A percentile compares a stretch with the other conserved stretches of the same genome.
Evolutionary conservation across 129 eudicot species (phyloP).

Genomic region (Apium graveolens): DNA sequence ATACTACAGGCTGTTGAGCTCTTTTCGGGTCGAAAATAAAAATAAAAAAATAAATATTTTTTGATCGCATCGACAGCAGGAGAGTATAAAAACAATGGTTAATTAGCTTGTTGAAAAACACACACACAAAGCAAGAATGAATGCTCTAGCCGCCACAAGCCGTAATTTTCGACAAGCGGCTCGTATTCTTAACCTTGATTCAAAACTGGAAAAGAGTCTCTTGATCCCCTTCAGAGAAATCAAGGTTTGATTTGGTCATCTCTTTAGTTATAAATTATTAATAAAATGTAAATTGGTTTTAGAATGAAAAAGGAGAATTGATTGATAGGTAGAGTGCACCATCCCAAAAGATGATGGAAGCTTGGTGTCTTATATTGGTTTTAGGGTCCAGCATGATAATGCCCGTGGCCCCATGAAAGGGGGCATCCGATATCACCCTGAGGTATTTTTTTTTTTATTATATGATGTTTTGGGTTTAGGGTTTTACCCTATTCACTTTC

Average conservation of each 20-base stretch:
- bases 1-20: too few species aligned
- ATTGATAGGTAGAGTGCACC: conserved; percentile 60
- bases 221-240: conserved; percentile 75
- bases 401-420: conserved; percentile 88
- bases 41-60: too few species aligned
- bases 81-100: too few species aligned
- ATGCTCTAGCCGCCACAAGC: conserved; percentile 71
- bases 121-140: too few species aligned
- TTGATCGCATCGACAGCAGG: too few species aligned
- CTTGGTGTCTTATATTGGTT: conserved; percentile 50
- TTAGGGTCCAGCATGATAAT: conserved; percentile 76
- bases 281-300: too few species aligned
- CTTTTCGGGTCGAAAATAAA: too few species aligned
- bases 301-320: too few species aligned
- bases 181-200: conserved; percentile 51
- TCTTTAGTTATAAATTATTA: too few species aligned
- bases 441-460: conserved; percentile 43
- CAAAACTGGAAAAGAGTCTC: conserved; percentile 63
- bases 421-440: conserved; percentile 75
- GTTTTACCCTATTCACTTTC: not conserved
- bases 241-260: conserved; percentile 34
- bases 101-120: too few species aligned
- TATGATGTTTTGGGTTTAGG: conserved; percentile 2
- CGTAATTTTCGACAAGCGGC: conserved; percentile 69
- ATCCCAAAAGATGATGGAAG: conserved; percentile 65